A percentile compares a stretch with the other conserved stretches of the same genome.
Evolutionary conservation across 805 yeast species (phyloP).

Genomic region (Blastobotrys peoriensis): DNA sequence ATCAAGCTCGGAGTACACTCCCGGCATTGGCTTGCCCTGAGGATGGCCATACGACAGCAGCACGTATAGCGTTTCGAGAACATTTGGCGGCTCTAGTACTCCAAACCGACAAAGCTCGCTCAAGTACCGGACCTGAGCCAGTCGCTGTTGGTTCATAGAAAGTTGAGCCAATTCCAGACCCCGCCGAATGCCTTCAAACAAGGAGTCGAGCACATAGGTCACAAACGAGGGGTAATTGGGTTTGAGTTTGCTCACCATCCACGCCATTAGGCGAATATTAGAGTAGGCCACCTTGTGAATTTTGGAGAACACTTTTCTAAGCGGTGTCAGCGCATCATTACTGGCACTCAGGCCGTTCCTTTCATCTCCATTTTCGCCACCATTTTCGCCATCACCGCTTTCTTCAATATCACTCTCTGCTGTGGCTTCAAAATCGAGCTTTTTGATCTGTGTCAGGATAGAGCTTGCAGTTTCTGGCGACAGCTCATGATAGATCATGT

Average conservation of each 20-base stretch:
- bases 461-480: constrained; percentile 31
- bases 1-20: constrained; percentile 43
- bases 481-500: constrained; percentile 49
- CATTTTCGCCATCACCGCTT: too few relatives aligned
- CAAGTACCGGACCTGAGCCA: constrained; percentile 56
- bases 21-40: constrained; percentile 48
- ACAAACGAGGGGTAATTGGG: constrained; percentile 37
- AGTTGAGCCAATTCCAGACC: constrained; percentile 65
- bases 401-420: constrained; percentile 33
- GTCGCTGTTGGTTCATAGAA: constrained; percentile 50
- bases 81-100: constrained; percentile 40
- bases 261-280: constrained; percentile 45
- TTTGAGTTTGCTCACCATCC: constrained; percentile 36
- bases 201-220: constrained; percentile 49
- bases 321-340: constrained; percentile 28
- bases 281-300: constrained; percentile 61
- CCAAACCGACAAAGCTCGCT: constrained; percentile 49
- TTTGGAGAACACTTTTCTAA: constrained; percentile 43
- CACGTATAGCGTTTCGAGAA: constrained; percentile 49
- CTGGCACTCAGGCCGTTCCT: too few relatives aligned
- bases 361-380: too few relatives aligned
- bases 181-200: constrained; percentile 55
- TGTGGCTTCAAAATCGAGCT: constrained; percentile 39
- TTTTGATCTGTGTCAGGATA: constrained; percentile 36
- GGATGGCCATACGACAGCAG: constrained; percentile 63